Conservation (phyloP, 352 stramenopile species). For the Globisporangium viniferum region DNA sequence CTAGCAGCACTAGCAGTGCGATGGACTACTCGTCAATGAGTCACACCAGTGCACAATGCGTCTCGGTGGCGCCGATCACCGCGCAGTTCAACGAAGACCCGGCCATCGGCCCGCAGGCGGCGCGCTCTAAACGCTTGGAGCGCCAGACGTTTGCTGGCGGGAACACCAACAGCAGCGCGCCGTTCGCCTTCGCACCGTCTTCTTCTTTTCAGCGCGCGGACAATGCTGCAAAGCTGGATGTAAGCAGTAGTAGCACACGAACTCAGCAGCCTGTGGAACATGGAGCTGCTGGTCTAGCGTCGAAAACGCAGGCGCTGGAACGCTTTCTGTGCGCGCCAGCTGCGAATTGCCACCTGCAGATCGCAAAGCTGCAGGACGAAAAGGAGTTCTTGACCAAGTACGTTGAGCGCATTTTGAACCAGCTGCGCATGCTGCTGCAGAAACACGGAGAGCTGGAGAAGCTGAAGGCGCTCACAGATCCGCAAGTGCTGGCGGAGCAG, state of each 20-base stretch:
- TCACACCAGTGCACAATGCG: slow-evolving; percentile 5
- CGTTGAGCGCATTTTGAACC: slow-evolving; percentile 59
- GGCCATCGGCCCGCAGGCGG: slow-evolving; percentile 18
- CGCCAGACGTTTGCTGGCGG: slow-evolving; percentile 6
- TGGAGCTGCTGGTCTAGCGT: not conserved
- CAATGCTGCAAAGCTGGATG: not conserved
- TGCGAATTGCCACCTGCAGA: slow-evolving; percentile 33
- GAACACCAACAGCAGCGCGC: not conserved
- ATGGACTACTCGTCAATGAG: not conserved
- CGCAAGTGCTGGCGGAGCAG: slow-evolving; percentile 15
- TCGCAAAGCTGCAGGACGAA: slow-evolving; percentile 49
- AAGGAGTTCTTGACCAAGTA: slow-evolving; percentile 66
- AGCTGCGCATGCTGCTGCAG: slow-evolving; percentile 51
- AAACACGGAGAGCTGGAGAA: slow-evolving; percentile 73
- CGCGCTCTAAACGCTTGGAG: slow-evolving; percentile 20
- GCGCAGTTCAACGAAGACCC: slow-evolving; percentile 21
- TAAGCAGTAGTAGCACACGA: not conserved
- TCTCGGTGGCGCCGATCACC: slow-evolving; percentile 20
- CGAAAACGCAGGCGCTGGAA: not conserved
- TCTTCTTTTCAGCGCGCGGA: not conserved
- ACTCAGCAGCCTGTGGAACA: not conserved
- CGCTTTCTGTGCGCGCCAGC: slow-evolving; percentile 19
- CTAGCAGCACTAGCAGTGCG: not conserved
- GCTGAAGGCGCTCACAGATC: slow-evolving; percentile 56
- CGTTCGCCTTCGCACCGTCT: not conserved